These are phyloP conservation scores for Colletotrichum trifolii DNA, from an alignment of 2,329 filamentous ascomycete species.

Conservation along the genomic window DNA sequence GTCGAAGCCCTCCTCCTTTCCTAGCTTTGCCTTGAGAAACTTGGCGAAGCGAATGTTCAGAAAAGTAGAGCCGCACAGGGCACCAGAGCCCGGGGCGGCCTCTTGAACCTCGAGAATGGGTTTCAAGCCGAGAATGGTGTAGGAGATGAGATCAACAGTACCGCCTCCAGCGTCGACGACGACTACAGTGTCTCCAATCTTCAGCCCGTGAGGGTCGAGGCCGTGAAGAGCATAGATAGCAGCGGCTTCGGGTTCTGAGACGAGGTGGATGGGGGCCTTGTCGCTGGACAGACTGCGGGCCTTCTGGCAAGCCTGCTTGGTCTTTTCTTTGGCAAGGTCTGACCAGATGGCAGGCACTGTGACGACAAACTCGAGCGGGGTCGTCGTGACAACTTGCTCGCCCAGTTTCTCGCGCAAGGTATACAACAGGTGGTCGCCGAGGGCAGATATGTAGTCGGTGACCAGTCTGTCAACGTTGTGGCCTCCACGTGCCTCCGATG, in stretches of 20 bases:
- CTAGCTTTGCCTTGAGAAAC: slow-evolving; percentile 55
- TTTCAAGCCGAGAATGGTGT: slow-evolving; percentile 56
- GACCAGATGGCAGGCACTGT: slow-evolving; percentile 71
- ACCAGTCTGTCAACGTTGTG: slow-evolving; percentile 53
- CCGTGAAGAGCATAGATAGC: slow-evolving; percentile 60
- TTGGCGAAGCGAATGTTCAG: slow-evolving; percentile 60
- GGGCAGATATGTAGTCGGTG: slow-evolving; percentile 60
- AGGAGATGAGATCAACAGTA: slow-evolving; percentile 65
- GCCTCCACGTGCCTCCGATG: slow-evolving; percentile 43
- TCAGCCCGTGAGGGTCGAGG: slow-evolving; percentile 53
- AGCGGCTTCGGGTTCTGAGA: slow-evolving; percentile 65
- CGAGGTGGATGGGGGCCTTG: slow-evolving; percentile 53
- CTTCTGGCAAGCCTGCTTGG: slow-evolving; percentile 55
- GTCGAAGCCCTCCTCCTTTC: slow-evolving; percentile 55
- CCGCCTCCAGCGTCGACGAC: slow-evolving; percentile 66
- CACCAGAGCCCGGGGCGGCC: slow-evolving; percentile 60
- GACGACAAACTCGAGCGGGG: slow-evolving; percentile 63
- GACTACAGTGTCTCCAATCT: slow-evolving; percentile 60
- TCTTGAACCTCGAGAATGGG: slow-evolving; percentile 60
- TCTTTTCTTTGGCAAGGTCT: slow-evolving; percentile 63
- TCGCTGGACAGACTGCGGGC: slow-evolving; percentile 46
- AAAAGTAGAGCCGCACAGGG: slow-evolving; percentile 61
- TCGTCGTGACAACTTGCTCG: slow-evolving; percentile 53
- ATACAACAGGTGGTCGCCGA: slow-evolving; percentile 60
- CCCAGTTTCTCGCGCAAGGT: slow-evolving; percentile 56